Base-by-base conservation (phyloP, 345 rosid species). In the Lepidium aucheri region DNA sequence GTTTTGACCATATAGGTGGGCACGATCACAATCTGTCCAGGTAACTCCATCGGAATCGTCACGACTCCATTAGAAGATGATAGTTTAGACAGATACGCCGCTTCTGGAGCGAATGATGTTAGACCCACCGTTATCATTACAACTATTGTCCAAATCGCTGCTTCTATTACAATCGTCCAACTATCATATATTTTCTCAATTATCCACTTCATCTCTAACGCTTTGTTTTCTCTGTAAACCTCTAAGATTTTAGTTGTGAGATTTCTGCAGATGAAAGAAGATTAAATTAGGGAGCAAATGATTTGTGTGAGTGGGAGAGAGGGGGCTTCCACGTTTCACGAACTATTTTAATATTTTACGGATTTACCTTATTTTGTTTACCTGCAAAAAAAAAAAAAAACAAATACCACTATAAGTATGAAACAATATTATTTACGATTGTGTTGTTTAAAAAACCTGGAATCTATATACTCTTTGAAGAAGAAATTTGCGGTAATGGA, bases 21-120 rank as follows among this genome's bases (percentile, higher is more conserved):
- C 12, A 74, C 55, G 28, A 66, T 67, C 24, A 74, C 68, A 0
- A 13, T 60, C 43, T 69, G 72, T n/a, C 65, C 67, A 43, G 56
- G 67, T 17, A 53, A 35, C 9, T 61, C 73, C 39, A 74, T 43
- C 38, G 73, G 77, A 60, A 74, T 60, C 69, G 32, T 67, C 9
- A 67, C 46, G 2, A 53, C 32, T 10, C 64, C 57, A 18, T 61
- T 22, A 0, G 61, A 73, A 4, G 57, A 58, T 7, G 61, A 39
- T 8, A 74, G 0, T 30, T 55, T 46, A 0, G 72, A 75, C 30
- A 75, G 43, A 24, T 69, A 75, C 15, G 74, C 78, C 6, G 63
- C 18, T 57, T 49, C 71, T 9, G 71, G 71, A 39, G 62, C 57
- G 2, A 69, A 69, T 6, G 78, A 69, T 0, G 63, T 62, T 1